A percentile compares a stretch with the other conserved stretches of the same genome.
These are phyloP conservation scores for Tricholomella constricta DNA, from an alignment of 768 basidiomycete genomes.

Conservation along the genomic window DNA sequence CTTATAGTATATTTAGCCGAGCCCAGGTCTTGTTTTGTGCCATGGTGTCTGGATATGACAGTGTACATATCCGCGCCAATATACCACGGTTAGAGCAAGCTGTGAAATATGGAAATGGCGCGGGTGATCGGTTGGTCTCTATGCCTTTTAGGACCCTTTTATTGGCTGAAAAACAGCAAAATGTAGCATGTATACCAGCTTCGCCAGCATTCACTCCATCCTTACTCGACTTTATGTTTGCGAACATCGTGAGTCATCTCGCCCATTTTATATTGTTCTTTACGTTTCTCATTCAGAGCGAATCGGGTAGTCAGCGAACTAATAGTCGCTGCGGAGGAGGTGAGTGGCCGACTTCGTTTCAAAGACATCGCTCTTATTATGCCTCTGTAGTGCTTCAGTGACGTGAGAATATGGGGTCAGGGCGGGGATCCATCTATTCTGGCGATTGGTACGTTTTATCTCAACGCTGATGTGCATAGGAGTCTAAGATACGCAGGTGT, in stretches of 20 bases:
- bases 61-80: constrained; percentile 63
- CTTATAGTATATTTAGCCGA: constrained; percentile 41
- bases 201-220: constrained; percentile 57
- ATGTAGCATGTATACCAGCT: constrained; percentile 60
- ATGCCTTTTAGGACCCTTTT: neutral
- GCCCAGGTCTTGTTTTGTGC: constrained; percentile 61
- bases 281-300: constrained; percentile 5
- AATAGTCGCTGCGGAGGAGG: constrained; percentile 61
- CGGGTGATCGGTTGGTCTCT: constrained; percentile 59
- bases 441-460: constrained; percentile 47
- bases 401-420: constrained; percentile 58
- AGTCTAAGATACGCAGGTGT: constrained; percentile 36
- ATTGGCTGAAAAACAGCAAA: neutral
- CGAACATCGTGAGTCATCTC: constrained; percentile 53
- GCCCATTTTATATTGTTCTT: neutral
- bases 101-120: constrained; percentile 63
- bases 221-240: constrained; percentile 58
- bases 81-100: constrained; percentile 62
- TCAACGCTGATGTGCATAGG: neutral
- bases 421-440: constrained; percentile 54
- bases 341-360: constrained; percentile 23
- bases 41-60: constrained; percentile 70
- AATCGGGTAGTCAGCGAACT: constrained; percentile 55
- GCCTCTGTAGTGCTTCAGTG: constrained; percentile 52
- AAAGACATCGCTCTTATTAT: neutral